phyloP scores from a whole-genome alignment of 2,329 filamentous ascomycete genomes.

The Pestalotiopsis sp. region DNA sequence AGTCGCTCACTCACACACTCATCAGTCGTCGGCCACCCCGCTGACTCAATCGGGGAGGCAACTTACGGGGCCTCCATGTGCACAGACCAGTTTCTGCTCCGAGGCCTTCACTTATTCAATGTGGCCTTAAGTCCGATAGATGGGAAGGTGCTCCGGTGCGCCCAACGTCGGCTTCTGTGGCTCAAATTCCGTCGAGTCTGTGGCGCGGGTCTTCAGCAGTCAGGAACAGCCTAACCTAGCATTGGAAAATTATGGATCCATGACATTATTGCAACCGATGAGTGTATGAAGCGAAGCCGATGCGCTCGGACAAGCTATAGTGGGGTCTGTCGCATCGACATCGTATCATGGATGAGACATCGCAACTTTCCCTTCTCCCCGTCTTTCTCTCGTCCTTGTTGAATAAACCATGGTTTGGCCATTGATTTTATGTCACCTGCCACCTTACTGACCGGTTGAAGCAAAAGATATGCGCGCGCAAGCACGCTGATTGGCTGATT shows the following conservation, averaged over 20 bases:
- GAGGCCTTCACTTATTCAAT: background rate
- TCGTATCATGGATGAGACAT: background rate
- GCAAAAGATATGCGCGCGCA: too few relatives aligned
- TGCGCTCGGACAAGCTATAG: background rate
- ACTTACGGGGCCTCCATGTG: background rate
- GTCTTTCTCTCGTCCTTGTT: background rate
- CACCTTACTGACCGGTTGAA: background rate
- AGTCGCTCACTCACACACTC: background rate
- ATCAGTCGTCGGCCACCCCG: slow-evolving; percentile 14
- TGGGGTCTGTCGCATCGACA: background rate
- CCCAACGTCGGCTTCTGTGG: background rate
- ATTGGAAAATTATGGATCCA: background rate
- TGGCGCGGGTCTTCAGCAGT: too few relatives aligned
- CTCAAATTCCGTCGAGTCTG: background rate
- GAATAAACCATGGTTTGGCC: background rate
- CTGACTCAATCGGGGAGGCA: slow-evolving; percentile 34
- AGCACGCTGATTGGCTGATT: background rate
- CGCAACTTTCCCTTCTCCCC: background rate
- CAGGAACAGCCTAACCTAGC: too few relatives aligned
- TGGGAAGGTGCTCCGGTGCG: background rate
- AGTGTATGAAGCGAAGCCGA: background rate
- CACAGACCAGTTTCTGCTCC: background rate
- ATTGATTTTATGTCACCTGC: background rate
- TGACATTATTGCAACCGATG: background rate
- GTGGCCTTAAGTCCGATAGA: background rate